phyloP scores from a whole-genome alignment of 495 filamentous ascomycete genomes.

The Aspergillus bridgeri region DNA sequence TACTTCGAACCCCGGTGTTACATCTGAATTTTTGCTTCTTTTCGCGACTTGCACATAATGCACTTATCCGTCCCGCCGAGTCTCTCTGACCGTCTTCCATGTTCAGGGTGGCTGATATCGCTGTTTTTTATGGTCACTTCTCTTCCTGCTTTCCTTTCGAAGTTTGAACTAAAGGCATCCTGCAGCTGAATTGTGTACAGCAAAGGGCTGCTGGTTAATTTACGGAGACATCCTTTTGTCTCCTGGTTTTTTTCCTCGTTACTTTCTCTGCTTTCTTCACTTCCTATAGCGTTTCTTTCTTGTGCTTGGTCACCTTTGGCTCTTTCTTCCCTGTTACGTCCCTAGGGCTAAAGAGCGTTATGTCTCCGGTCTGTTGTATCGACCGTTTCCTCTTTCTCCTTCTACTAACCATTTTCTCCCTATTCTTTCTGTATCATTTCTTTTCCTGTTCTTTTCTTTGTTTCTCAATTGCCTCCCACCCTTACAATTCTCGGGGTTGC shows the following conservation, averaged over 20 bases:
- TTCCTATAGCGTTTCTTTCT: conserved; percentile 23
- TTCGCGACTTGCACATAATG: conserved; percentile 39
- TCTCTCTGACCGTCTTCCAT: background rate
- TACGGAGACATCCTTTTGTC: conserved; percentile 16
- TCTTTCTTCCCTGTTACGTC: conserved; percentile 40
- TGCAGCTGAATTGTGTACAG: conserved; percentile 29
- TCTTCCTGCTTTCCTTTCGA: conserved; percentile 2
- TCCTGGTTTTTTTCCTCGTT: conserved; percentile 10
- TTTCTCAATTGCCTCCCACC: conserved; percentile 16
- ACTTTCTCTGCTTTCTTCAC: conserved; percentile 13
- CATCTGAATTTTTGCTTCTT: conserved; percentile 25
- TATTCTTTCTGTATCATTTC: conserved; percentile 9
- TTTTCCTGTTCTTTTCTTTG: conserved; percentile 12
- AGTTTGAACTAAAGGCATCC: conserved; percentile 12
- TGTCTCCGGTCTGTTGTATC: conserved; percentile 14
- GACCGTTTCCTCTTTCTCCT: conserved; percentile 15
- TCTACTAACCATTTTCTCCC: conserved; percentile 5
- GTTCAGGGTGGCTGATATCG: background rate
- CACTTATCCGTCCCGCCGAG: conserved; percentile 2
- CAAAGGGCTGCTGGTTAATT: conserved; percentile 31
- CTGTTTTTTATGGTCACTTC: conserved; percentile 8
- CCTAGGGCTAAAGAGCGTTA: conserved; percentile 40
- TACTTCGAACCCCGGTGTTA: conserved; percentile 19
- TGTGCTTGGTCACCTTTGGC: conserved; percentile 30
- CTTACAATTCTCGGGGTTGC: conserved; percentile 29